Base-by-base conservation (phyloP, 164 flowering plant genomes). In the Hamamelis virginiana region DNA sequence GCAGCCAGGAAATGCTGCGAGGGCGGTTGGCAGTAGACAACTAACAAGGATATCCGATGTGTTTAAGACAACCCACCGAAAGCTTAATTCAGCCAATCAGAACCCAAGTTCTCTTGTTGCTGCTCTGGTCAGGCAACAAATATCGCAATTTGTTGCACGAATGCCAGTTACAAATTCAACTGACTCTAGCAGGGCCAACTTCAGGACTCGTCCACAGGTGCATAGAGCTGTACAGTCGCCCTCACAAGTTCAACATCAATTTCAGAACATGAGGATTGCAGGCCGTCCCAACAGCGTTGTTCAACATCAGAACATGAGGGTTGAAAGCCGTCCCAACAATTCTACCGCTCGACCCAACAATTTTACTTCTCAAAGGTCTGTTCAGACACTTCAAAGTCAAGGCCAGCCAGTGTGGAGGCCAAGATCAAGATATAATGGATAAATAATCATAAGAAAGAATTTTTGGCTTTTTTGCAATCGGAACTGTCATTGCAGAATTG, bases 1-100 rank as follows among this genome's bases (percentile, higher is more conserved):
- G 81, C 91, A 82, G 64, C 87, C 87, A 22, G 87, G 70, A 51
- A 94, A 94, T 76, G 66, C 89, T 26, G 89, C 96, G 13, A 86
- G 98, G 76, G 77, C 90, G 28, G 92, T 94, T 18, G 62, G 82
- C 67, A 11, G 21, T 8, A 71, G 46, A n/a, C 74, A 84, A n/a
- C 69, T 91, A 44, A 23, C 11, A 6, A 88, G 67, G 73, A 91
- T 93, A 65, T 69, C 86, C 0, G 78, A 75, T 68, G 88, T 78
- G 44, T 80, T 93, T 75, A 63, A 56, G 55, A 59, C 21, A 51
- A 77, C 87, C 19, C 65, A 71, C 57, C 68, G 16, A 9, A 67
- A 9, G 33, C 86, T 89, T 22, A 61, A 59, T 44, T 66, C 80
- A 38, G 41, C 51, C 14, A 67, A 73, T 72, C 72, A 52, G 28